Evolutionary conservation across 2,329 filamentous ascomycete species (phyloP).

Genomic region (Diplodia scrobiculata): DNA sequence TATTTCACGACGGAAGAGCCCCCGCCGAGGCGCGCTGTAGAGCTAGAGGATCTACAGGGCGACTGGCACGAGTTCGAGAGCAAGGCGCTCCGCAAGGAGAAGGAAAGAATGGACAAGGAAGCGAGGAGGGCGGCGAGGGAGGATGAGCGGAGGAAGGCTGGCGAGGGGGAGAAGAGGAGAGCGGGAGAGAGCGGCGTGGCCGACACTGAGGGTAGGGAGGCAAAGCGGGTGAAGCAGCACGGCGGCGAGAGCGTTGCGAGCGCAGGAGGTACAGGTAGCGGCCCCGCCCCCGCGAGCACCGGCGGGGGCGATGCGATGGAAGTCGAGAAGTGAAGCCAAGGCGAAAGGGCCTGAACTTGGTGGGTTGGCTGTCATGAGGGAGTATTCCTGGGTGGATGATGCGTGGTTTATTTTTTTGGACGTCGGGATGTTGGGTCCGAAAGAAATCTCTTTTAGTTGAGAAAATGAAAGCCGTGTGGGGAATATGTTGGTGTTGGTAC

Average conservation of each 20-base stretch:
- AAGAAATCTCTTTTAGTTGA: not conserved
- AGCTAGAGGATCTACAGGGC: conserved; percentile 80
- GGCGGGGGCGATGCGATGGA: conserved; percentile 14
- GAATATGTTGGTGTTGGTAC: conserved; percentile 1
- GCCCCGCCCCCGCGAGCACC: not conserved
- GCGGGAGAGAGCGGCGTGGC: conserved; percentile 35
- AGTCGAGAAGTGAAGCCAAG: not conserved
- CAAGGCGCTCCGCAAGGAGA: conserved; percentile 88
- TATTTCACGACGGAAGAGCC: conserved; percentile 89
- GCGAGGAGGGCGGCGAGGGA: conserved; percentile 44
- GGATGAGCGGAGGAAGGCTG: conserved; percentile 2
- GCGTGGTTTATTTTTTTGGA: not conserved
- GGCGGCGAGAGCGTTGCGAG: conserved; percentile 13
- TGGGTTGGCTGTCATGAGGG: not conserved
- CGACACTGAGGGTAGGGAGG: conserved; percentile 38
- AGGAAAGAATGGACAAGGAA: conserved; percentile 67
- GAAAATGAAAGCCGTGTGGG: not conserved
- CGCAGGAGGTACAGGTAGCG: not conserved
- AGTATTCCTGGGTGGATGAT: not conserved
- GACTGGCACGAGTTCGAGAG: conserved; percentile 99
- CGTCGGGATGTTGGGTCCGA: not conserved
- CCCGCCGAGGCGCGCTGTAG: conserved; percentile 71
- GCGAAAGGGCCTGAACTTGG: not conserved
- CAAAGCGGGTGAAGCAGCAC: conserved; percentile 38
- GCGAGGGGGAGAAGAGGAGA: conserved; percentile 41